A percentile compares a stretch with the other conserved stretches of the same genome.
These are phyloP conservation scores for Penicillium italicum DNA, from an alignment of 2,329 filamentous ascomycete genomes.

Conservation along the genomic window DNA sequence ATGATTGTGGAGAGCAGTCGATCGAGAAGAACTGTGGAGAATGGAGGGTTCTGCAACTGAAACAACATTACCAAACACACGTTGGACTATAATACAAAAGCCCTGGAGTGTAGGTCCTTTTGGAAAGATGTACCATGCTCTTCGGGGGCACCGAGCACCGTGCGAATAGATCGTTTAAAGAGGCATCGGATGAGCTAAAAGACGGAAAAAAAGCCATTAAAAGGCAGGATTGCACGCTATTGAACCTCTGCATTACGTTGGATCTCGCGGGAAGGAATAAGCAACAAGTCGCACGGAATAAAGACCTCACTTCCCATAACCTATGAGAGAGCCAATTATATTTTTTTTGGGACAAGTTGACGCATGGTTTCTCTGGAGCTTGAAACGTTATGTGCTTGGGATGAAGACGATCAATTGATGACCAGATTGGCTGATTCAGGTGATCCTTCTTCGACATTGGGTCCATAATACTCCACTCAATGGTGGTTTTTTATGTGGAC, in stretches of 20 bases:
- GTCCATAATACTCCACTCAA: neutral
- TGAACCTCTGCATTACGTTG: conserved; percentile 7
- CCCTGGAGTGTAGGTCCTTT: neutral
- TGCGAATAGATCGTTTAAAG: neutral
- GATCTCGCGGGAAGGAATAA: conserved; percentile 4
- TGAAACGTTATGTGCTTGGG: neutral
- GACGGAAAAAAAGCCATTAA: neutral
- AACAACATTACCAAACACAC: neutral
- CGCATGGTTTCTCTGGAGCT: neutral
- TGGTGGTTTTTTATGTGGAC: neutral
- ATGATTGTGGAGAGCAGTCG: conserved; percentile 6
- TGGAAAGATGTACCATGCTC: neutral
- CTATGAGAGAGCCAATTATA: neutral
- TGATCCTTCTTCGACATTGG: neutral
- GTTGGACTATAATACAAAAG: neutral
- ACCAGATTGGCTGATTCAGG: neutral
- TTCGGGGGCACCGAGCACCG: too few relatives aligned
- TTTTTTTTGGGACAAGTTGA: neutral
- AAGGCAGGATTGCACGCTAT: neutral
- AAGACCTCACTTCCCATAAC: neutral
- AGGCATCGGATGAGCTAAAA: neutral
- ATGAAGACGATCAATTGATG: neutral
- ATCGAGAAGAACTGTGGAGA: neutral
- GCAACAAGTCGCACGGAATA: conserved; percentile 3
- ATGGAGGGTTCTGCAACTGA: conserved; percentile 2